Evolutionary conservation across 164 flowering plant species (phyloP).

Genomic region (Houttuynia cordata): DNA sequence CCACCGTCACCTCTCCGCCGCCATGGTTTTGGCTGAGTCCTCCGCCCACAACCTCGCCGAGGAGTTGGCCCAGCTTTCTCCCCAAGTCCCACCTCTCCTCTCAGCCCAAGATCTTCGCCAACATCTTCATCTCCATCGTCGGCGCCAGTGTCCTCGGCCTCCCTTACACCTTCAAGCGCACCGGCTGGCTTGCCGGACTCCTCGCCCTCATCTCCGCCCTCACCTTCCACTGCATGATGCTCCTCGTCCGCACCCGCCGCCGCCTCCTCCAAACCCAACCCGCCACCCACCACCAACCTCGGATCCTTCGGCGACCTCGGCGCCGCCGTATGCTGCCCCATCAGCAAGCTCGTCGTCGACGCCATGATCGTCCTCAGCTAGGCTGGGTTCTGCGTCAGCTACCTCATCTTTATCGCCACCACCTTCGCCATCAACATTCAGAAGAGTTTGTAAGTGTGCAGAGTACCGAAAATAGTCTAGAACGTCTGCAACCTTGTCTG

Average conservation of each 20-base stretch:
- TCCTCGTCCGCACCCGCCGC: slow-evolving; percentile 35
- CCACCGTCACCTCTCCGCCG: too few species aligned
- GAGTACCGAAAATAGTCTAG: slow-evolving; percentile 72
- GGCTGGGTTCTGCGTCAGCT: slow-evolving; percentile 47
- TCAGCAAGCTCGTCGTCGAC: slow-evolving; percentile 39
- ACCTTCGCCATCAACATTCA: slow-evolving; percentile 30
- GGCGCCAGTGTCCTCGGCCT: slow-evolving; percentile 87
- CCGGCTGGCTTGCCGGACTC: slow-evolving; percentile 52
- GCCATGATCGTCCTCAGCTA: slow-evolving; percentile 44
- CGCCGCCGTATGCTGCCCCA: slow-evolving; percentile 32
- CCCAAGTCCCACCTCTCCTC: slow-evolving; percentile 33
- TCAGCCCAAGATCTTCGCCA: slow-evolving; percentile 65
- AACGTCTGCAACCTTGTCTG: slow-evolving; percentile 57
- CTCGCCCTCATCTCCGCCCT: slow-evolving; percentile 34
- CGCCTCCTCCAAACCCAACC: slow-evolving; percentile 16
- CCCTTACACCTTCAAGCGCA: slow-evolving; percentile 64
- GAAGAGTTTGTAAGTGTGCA: too few species aligned
- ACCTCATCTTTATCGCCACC: slow-evolving; percentile 41
- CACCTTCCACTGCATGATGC: slow-evolving; percentile 72
- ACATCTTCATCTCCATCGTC: slow-evolving; percentile 74
- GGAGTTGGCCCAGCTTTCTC: slow-evolving; percentile 54
- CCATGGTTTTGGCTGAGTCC: slow-evolving; percentile 27
- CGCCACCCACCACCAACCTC: slow-evolving; percentile 18
- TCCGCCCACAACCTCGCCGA: slow-evolving; percentile 29
- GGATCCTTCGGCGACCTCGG: slow-evolving; percentile 51